These are phyloP conservation scores for Colletotrichum sp. DNA, from an alignment of 2,329 filamentous ascomycete species.

Conservation along the genomic window DNA sequence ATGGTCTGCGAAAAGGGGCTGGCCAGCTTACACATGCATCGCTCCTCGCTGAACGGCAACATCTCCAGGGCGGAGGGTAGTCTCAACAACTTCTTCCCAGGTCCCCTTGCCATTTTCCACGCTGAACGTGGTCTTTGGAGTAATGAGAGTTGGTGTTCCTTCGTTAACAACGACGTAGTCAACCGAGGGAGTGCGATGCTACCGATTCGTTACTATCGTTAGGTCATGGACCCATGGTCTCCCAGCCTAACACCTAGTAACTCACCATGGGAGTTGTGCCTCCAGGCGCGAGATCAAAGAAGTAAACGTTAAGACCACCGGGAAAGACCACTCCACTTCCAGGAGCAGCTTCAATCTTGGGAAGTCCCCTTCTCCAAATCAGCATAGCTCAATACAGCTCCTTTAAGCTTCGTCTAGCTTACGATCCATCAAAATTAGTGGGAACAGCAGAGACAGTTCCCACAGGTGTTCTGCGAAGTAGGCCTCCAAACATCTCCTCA, in stretches of 20 bases:
- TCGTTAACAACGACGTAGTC: not conserved
- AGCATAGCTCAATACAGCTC: not conserved
- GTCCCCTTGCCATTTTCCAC: not conserved
- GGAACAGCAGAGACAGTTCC: conserved; percentile 38
- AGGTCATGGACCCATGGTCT: too few species aligned
- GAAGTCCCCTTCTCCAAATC: not conserved
- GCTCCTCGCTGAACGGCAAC: not conserved
- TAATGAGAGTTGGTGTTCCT: not conserved
- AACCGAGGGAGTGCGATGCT: not conserved
- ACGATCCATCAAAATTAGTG: not conserved
- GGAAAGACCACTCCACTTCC: not conserved
- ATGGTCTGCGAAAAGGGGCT: not conserved
- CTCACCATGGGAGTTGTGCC: not conserved
- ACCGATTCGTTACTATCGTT: not conserved
- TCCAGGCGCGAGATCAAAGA: not conserved
- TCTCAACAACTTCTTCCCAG: not conserved
- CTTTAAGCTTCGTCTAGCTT: not conserved
- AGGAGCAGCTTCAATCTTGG: not conserved
- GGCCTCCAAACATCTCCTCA: not conserved
- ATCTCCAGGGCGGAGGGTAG: not conserved
- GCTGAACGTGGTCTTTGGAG: not conserved
- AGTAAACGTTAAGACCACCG: not conserved
- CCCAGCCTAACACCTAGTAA: not conserved
- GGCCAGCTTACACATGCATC: not conserved
- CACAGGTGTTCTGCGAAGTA: not conserved